Evolutionary conservation across 345 rosid species (phyloP).

Genomic region (Reutealis trisperma): DNA sequence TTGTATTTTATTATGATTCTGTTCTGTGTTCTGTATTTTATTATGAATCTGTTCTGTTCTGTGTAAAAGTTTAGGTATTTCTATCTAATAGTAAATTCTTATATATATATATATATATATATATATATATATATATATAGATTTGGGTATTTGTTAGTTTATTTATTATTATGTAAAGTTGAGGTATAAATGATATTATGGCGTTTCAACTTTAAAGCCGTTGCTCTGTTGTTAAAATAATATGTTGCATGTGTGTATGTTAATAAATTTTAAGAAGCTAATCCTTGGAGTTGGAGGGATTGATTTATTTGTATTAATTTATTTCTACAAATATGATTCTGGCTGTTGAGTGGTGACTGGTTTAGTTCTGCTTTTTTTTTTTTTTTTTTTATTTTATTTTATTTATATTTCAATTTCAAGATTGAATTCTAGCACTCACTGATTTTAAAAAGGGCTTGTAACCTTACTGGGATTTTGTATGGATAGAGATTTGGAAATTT

Average conservation of each 20-base stretch:
- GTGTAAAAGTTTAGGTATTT: neutral
- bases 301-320: neutral
- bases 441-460: no score
- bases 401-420: neutral
- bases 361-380: slow-evolving; percentile 8
- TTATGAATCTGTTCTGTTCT: neutral
- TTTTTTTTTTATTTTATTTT: neutral
- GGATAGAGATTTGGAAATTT: no score
- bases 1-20: neutral
- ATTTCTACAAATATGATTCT: neutral
- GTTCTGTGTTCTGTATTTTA: neutral
- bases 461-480: no score
- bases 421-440: neutral
- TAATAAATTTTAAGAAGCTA: neutral
- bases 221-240: slow-evolving; percentile 1
- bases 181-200: slow-evolving; percentile 7
- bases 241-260: neutral
- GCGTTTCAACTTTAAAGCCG: neutral
- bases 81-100: neutral
- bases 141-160: neutral
- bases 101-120: neutral
- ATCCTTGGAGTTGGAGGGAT: neutral
- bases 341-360: neutral
- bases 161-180: neutral
- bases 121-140: neutral